A percentile compares a stretch with the other conserved stretches of the same genome.
Conservation (phyloP, 2,329 filamentous ascomycete genomes). For the Pseudocercospora crystallina region DNA sequence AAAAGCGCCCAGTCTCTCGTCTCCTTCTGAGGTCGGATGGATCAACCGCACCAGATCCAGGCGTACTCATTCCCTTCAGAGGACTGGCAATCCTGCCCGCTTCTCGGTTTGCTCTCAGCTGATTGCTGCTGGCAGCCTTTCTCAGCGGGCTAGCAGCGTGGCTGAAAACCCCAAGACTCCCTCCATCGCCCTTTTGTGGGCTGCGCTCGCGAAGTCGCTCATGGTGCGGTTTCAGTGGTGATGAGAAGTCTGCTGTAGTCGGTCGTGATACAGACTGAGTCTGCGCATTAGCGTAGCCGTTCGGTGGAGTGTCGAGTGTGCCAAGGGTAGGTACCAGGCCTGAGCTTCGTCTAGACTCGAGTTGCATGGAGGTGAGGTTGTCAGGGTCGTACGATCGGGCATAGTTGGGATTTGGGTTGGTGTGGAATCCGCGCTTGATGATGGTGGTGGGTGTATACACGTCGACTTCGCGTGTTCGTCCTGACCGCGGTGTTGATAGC, state of each 20-base stretch:
- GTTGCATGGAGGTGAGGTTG: conserved; percentile 29
- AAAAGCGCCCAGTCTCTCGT: conserved; percentile 32
- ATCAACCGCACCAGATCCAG: conserved; percentile 25
- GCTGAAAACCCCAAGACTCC: conserved; percentile 75
- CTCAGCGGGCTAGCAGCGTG: conserved; percentile 81
- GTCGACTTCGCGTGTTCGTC: conserved; percentile 52
- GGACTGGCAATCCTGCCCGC: conserved; percentile 39
- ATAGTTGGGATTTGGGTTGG: conserved; percentile 82
- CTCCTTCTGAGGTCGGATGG: conserved; percentile 19
- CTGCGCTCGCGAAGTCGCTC: conserved; percentile 51
- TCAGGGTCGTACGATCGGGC: conserved; percentile 66
- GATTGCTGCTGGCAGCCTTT: conserved; percentile 67
- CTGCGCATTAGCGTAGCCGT: conserved; percentile 31
- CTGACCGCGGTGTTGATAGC: conserved; percentile 34
- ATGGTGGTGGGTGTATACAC: conserved; percentile 62
- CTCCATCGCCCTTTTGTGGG: conserved; percentile 62
- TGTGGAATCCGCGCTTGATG: conserved; percentile 74
- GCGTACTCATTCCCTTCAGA: conserved; percentile 45
- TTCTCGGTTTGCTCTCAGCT: conserved; percentile 35
- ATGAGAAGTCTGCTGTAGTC: conserved; percentile 46
- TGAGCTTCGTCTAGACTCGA: conserved; percentile 25
- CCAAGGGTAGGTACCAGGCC: conserved; percentile 6
- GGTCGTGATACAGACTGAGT: conserved; percentile 38
- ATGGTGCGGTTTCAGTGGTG: conserved; percentile 46
- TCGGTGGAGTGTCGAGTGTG: conserved; percentile 21